phyloP scores from a whole-genome alignment of 768 basidiomycete genomes.

The Suillus sp. region DNA sequence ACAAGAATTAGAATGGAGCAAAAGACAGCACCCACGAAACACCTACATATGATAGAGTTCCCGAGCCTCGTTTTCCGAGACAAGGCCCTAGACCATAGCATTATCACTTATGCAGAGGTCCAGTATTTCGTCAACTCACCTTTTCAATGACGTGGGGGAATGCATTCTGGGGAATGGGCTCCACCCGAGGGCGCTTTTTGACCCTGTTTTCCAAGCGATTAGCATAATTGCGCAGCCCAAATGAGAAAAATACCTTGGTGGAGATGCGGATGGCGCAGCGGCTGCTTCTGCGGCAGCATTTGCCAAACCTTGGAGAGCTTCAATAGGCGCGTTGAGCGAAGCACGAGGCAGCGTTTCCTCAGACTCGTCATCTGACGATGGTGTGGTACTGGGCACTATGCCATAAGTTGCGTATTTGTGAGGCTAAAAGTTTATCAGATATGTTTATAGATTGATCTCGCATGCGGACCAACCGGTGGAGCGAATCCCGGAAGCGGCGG shows the following conservation, averaged over 20 bases:
- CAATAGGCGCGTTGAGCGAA: conserved; percentile 88
- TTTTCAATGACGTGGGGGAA: conserved; percentile 92
- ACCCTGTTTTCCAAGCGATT: conserved; percentile 45
- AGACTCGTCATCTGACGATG: conserved; percentile 89
- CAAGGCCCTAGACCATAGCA: conserved; percentile 62
- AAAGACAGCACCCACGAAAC: conserved; percentile 18
- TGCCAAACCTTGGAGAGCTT: conserved; percentile 90
- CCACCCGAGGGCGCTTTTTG: conserved; percentile 83
- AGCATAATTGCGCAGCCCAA: neutral
- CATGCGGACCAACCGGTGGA: conserved; percentile 64
- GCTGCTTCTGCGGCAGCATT: conserved; percentile 96
- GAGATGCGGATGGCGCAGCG: conserved; percentile 66
- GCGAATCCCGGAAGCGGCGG: conserved; percentile 92
- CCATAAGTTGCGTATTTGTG: conserved; percentile 93
- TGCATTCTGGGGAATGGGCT: conserved; percentile 81
- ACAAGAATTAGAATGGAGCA: conserved; percentile 12
- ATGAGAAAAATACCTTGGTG: conserved; percentile 52
- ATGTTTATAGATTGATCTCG: conserved; percentile 19
- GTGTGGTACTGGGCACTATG: conserved; percentile 79
- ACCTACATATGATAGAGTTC: conserved; percentile 89
- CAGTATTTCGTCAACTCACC: conserved; percentile 36
- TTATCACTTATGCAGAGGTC: neutral
- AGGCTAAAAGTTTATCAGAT: conserved; percentile 48
- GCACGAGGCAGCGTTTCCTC: conserved; percentile 86
- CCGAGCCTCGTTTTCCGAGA: conserved; percentile 82